Evolutionary conservation across 1,139 yeast species (phyloP).

Genomic region (Debaryomyces sp.): DNA sequence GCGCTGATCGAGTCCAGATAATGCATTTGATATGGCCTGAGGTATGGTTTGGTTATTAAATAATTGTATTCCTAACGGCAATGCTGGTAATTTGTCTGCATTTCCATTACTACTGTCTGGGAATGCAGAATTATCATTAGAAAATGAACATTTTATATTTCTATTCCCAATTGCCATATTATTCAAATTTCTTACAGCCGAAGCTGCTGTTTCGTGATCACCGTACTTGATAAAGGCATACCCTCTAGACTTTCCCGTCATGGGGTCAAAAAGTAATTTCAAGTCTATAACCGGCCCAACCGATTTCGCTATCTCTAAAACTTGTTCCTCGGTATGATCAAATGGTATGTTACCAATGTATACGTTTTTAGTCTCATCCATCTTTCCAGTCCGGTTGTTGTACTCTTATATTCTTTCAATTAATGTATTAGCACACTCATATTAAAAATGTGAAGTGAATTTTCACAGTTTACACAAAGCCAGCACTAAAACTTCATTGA

Average conservation of each 20-base stretch:
- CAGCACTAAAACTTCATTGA: not conserved
- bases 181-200: constrained; percentile 88
- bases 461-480: not conserved
- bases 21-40: constrained; percentile 62
- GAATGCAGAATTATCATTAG: constrained; percentile 41
- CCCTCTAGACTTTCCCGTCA: constrained; percentile 90
- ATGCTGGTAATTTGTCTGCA: constrained; percentile 39
- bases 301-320: constrained; percentile 71
- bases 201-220: constrained; percentile 78
- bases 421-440: not conserved
- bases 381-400: not conserved
- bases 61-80: constrained; percentile 55
- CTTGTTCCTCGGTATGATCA: constrained; percentile 83
- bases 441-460: not conserved
- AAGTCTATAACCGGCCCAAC: constrained; percentile 86
- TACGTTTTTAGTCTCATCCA: constrained; percentile 25
- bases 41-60: constrained; percentile 55
- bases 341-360: constrained; percentile 43
- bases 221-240: constrained; percentile 84
- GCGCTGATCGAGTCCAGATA: constrained; percentile 58
- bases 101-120: constrained; percentile 16
- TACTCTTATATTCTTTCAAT: not conserved
- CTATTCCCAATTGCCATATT: constrained; percentile 78
- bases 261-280: constrained; percentile 80
- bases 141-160: constrained; percentile 70